Base-by-base conservation (phyloP, 495 filamentous ascomycete genomes). In the Penicillium herquei region DNA sequence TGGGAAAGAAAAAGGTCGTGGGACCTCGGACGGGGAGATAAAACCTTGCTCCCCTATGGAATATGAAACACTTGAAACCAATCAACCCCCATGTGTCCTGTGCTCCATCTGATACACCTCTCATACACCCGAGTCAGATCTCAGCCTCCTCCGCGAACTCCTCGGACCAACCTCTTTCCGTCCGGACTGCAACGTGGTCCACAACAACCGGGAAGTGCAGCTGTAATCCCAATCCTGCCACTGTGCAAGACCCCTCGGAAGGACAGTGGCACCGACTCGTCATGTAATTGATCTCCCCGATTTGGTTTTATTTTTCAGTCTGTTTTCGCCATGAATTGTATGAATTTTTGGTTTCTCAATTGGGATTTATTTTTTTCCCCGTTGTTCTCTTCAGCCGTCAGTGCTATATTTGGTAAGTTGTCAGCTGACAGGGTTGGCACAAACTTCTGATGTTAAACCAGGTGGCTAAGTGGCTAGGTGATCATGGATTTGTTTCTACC, bases 141-240 rank as follows among this genome's bases (percentile, higher is more conserved):
- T 55, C 49, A 60, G 53, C 49, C 52, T 56, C 49, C 18, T 34
- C 35, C 51, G 30, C 35, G 55, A 52, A 51, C 37, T 46, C 34
- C 49, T 63, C 60, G 60, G 60, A 31, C 52, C 56, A 58, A 63
- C 56, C 56, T 62, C 57, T 53, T 49, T 52, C 50, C 60, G 60
- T 52, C 52, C 56, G 45, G 46, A 51, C 60, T 59, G 53, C 52
- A 63, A 55, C 60, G 60, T 63, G 60, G 60, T 55, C 49, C 51
- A 59, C 52, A 39, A 47, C 49, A 58, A 54, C 54, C 49, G 52
- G 50, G 53, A 55, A 48, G 39, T 33, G 42, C 59, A 49, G 60
- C 51, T 50, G 21, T 45, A 63, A 63, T 58, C 30, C 30, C 52
- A 63, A 63, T 63, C 39, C 49, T 53, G 11, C 40, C 51, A 52